These are phyloP conservation scores for Rhododendron simsii DNA, from an alignment of 148 eudicot genomes.

Conservation along the genomic window DNA sequence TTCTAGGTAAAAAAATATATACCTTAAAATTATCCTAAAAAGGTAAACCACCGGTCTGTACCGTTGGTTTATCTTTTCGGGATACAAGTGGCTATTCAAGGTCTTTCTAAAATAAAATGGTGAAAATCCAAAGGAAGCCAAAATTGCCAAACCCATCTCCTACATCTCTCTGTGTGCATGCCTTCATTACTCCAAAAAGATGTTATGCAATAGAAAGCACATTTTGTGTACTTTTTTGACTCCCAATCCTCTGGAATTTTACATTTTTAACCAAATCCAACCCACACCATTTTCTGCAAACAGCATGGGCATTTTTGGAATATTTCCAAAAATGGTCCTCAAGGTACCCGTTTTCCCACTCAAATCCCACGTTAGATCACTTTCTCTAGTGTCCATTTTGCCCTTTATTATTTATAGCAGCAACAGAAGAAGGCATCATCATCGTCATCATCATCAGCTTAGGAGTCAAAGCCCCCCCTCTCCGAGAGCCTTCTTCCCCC, in stretches of 20 bases:
- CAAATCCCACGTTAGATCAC: background rate
- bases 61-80: too few relatives aligned
- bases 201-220: background rate
- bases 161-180: background rate
- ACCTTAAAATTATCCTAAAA: too few relatives aligned
- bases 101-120: background rate
- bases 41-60: too few relatives aligned
- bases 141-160: background rate
- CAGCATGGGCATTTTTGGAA: background rate
- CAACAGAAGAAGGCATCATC: background rate
- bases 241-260: background rate
- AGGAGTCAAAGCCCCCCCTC: conserved; percentile 13
- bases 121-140: background rate
- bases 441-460: background rate
- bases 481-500: background rate
- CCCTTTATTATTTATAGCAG: background rate
- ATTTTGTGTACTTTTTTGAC: background rate
- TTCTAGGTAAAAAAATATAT: too few relatives aligned
- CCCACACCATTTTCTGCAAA: background rate
- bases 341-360: background rate
- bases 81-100: too few relatives aligned
- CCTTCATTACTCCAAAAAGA: background rate
- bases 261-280: background rate
- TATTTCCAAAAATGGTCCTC: background rate
- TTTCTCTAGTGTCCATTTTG: background rate